Base-by-base conservation (phyloP, 331 rosid species). In the Dryas integrifolia region DNA sequence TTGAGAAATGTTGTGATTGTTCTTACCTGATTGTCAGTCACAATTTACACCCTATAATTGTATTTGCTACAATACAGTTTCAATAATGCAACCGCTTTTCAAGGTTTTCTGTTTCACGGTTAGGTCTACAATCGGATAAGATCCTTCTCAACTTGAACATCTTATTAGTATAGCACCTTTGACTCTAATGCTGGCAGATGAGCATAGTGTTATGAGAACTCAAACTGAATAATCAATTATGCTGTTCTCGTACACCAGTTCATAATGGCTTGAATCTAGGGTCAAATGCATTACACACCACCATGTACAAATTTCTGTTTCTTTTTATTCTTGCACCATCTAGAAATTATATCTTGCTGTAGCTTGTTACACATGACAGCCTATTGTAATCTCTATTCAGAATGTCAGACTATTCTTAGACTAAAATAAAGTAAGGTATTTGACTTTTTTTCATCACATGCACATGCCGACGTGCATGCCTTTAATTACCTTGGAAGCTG, bases 381-480 rank as follows among this genome's bases (percentile, higher is more conserved):
- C 65, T 15, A 1, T 18, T 1, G 18, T 4, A 70, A 26, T 24
- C n/a, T 67, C 45, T 48, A 5, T 9, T 62, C 67, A 26, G 5
- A 21, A 21, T 21, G 0, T 21, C 24, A 21, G 24, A 15, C 11
- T 11, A 1, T 46, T 45, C 40, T 45, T 45, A 41, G 35, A 47
- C 57, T 30, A 14, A 67, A 26, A 44, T 47, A 13, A n/a, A 38
- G 16, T 10, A 5, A 9, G 15, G 7, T 49, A 55, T 61, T 64
- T 67, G 77, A 43, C 65, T 58, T 57, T n/a, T 13, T 58, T 1
- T 24, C 1, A 13, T 47, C 58, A 68, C 70, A 44, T 73, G 66
- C 81, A 41, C 67, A 67, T 59, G 72, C 48, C 14, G n/a, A 5
- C 35, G 48, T 43, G 66, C 77, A 18, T 43, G 51, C 80, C 84